Base-by-base conservation (phyloP, 2,329 filamentous ascomycete species). In the Claviceps spartinae region DNA sequence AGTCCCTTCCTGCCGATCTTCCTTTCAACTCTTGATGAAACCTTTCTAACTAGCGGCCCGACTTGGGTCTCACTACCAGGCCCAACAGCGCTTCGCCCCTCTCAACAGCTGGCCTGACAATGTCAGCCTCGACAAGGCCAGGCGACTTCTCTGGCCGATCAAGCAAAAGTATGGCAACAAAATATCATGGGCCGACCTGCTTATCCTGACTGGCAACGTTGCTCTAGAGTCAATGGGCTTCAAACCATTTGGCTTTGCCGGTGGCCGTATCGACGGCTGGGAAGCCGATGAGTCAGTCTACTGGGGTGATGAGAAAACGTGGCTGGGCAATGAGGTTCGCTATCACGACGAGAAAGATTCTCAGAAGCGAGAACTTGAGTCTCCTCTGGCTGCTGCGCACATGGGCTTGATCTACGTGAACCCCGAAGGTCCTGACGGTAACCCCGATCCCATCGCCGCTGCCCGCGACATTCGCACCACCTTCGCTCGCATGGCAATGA, bases 111-210 rank as follows among this genome's bases (percentile, higher is more conserved):
- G 85, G 85, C 85, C 85, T 43, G 85, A 89, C 70, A 89, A 89
- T 59, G 82, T 81, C 62, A 82, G 74, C 60, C 77, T 89, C 51
- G 85, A 89, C 77, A 89, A 89, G 77, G 85, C 85, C 36, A 85
- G 85, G 52, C 84, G 85, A 57, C 78, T 89, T 52, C 72, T 89
- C 43, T 88, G 84, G 82, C 85, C 85, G 52, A 81, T 89, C 71
- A 89, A 89, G 78, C 84, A 87, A 60, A 89, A 89, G 76, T 89
- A 89, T 58, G 85, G 85, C 65, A 81, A 80, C 74, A 87, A 86
- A 73, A 85, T 89, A 67, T 88, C 85, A 0, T 89, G 85, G 85
- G 82, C 85, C 24, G 85, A 89, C 63, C 69, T 89, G 54, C 66
- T 84, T 48, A 73, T 88, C 52, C 76, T 89, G 51, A 78, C 83